These are phyloP conservation scores for Lignosus rhinocerotis DNA, from an alignment of 1,284 basidiomycete species.

Conservation along the genomic window DNA sequence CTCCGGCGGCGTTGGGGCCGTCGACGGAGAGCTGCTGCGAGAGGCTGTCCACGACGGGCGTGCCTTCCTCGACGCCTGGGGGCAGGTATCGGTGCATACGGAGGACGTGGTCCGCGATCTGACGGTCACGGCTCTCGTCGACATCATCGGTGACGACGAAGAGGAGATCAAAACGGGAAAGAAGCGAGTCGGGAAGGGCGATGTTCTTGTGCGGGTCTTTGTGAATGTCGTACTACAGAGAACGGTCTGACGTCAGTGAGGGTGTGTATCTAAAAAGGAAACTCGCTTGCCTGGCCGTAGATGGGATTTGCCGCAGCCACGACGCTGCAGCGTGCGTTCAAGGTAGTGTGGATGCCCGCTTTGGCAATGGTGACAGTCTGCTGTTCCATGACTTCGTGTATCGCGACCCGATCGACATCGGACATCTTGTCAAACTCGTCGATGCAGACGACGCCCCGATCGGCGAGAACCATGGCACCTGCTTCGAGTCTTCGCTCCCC, in stretches of 20 bases:
- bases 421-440: slow-evolving; percentile 99
- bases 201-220: slow-evolving; percentile 99
- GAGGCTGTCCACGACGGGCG: slow-evolving; percentile 86
- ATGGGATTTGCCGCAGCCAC: slow-evolving; percentile 99
- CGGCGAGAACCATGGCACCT: slow-evolving; percentile 99
- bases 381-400: slow-evolving; percentile 99
- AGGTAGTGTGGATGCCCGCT: slow-evolving; percentile 96
- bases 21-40: slow-evolving; percentile 88
- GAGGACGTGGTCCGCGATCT: slow-evolving; percentile 96
- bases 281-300: slow-evolving; percentile 82
- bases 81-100: slow-evolving; percentile 97
- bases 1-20: slow-evolving; percentile 58
- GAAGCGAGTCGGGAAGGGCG: slow-evolving; percentile 94
- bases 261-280: not conserved
- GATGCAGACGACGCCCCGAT: slow-evolving; percentile 98
- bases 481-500: slow-evolving; percentile 96
- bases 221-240: slow-evolving; percentile 91
- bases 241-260: not conserved
- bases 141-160: slow-evolving; percentile 99
- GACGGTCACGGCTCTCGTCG: slow-evolving; percentile 91
- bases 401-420: slow-evolving; percentile 98
- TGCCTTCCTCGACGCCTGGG: slow-evolving; percentile 94
- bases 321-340: slow-evolving; percentile 98
- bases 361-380: slow-evolving; percentile 99
- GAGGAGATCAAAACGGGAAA: slow-evolving; percentile 98